These are phyloP conservation scores for Lasiodiplodia hormozganensis DNA, from an alignment of 2,329 filamentous ascomycete genomes.

Conservation along the genomic window DNA sequence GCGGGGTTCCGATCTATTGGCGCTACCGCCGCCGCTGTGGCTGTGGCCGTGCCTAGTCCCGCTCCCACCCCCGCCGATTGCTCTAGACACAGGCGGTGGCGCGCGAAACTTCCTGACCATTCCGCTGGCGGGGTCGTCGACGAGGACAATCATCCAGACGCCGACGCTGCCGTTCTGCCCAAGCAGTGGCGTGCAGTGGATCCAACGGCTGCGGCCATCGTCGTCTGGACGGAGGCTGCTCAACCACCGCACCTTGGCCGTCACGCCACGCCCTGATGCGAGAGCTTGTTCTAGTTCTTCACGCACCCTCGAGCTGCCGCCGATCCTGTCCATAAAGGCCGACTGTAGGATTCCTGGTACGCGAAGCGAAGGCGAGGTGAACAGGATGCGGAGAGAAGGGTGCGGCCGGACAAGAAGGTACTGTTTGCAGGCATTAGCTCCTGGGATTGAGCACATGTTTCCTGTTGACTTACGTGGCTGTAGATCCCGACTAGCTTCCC, in stretches of 20 bases:
- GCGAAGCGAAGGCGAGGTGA: slow-evolving; percentile 57
- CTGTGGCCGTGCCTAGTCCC: neutral
- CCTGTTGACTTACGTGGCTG: slow-evolving; percentile 58
- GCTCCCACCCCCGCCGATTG: neutral
- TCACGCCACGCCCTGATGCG: slow-evolving; percentile 72
- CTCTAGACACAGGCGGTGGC: slow-evolving; percentile 21
- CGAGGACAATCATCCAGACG: slow-evolving; percentile 79
- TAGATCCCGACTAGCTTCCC: slow-evolving; percentile 55
- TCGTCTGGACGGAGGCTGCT: slow-evolving; percentile 47
- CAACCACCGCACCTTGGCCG: slow-evolving; percentile 77
- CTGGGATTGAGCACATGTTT: neutral
- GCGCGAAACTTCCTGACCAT: slow-evolving; percentile 1
- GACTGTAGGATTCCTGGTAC: slow-evolving; percentile 58
- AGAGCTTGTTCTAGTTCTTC: slow-evolving; percentile 66
- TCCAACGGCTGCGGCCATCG: slow-evolving; percentile 72
- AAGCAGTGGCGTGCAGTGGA: slow-evolving; percentile 77
- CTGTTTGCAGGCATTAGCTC: slow-evolving; percentile 37
- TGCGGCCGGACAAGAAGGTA: slow-evolving; percentile 57
- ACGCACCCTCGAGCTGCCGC: slow-evolving; percentile 59
- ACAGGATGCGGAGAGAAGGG: slow-evolving; percentile 58
- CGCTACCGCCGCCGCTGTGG: too few species aligned
- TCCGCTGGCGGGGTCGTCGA: slow-evolving; percentile 63
- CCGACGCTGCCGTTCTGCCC: slow-evolving; percentile 72
- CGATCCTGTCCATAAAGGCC: slow-evolving; percentile 56
- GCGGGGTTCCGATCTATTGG: neutral